Percentiles rank a stretch among this genome's conserved stretches.
phyloP scores from a whole-genome alignment of 1,139 yeast genomes.

The Pichia sp. region DNA sequence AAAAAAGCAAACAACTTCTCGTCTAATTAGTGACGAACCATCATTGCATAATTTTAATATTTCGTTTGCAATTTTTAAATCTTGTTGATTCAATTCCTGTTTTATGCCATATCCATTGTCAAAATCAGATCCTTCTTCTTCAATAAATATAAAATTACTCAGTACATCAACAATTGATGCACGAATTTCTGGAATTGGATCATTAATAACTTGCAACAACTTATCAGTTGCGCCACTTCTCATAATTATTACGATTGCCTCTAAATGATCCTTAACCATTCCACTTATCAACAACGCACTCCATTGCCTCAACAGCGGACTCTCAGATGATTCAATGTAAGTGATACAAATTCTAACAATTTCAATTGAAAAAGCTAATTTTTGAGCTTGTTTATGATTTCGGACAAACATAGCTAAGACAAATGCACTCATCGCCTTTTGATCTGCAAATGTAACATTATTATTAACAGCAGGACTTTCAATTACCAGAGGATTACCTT shows the following conservation, averaged over 20 bases:
- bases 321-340: slow-evolving; percentile 67
- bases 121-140: slow-evolving; percentile 35
- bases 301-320: slow-evolving; percentile 90
- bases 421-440: slow-evolving; percentile 93
- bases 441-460: slow-evolving; percentile 49
- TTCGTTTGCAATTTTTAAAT: slow-evolving; percentile 45
- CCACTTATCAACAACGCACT: slow-evolving; percentile 74
- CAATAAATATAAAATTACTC: slow-evolving; percentile 51
- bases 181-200: slow-evolving; percentile 94
- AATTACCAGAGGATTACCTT: slow-evolving; percentile 14
- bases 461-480: slow-evolving; percentile 31
- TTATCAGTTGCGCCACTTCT: slow-evolving; percentile 59
- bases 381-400: slow-evolving; percentile 75
- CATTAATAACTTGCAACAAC: slow-evolving; percentile 56
- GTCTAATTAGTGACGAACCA: slow-evolving; percentile 84
- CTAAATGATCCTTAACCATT: slow-evolving; percentile 66
- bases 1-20: slow-evolving; percentile 74
- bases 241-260: slow-evolving; percentile 68
- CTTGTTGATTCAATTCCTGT: slow-evolving; percentile 49
- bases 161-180: slow-evolving; percentile 76
- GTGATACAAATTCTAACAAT: slow-evolving; percentile 61
- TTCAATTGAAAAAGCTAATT: slow-evolving; percentile 70
- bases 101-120: slow-evolving; percentile 16
- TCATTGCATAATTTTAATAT: slow-evolving; percentile 57
- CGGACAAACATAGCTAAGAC: slow-evolving; percentile 77